These are phyloP conservation scores for Diaporthe caulivora DNA, from an alignment of 2,329 filamentous ascomycete genomes.

Conservation along the genomic window DNA sequence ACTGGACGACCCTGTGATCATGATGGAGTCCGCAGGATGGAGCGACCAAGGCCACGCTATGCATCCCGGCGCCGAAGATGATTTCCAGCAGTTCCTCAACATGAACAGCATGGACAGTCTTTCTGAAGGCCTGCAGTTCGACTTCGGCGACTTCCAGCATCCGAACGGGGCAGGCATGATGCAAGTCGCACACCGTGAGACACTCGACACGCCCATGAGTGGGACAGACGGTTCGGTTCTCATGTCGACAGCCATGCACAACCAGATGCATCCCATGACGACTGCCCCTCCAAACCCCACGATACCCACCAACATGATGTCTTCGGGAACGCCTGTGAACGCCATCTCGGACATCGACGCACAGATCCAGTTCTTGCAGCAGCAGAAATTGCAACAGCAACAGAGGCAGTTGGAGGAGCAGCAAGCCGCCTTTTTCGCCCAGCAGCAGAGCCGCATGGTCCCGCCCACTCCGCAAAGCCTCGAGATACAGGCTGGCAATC, in stretches of 20 bases:
- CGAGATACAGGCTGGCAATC: constrained; percentile 75
- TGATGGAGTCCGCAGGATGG: constrained; percentile 69
- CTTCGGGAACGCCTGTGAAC: constrained; percentile 62
- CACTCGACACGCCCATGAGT: constrained; percentile 64
- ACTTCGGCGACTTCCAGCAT: constrained; percentile 68
- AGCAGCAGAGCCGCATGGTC: constrained; percentile 70
- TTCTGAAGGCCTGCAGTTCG: constrained; percentile 68
- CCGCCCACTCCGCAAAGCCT: constrained; percentile 86
- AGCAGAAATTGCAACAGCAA: constrained; percentile 72
- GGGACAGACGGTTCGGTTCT: constrained; percentile 56
- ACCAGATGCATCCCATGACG: constrained; percentile 63
- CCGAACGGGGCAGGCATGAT: constrained; percentile 54
- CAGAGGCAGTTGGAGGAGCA: constrained; percentile 71
- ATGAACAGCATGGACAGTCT: constrained; percentile 69
- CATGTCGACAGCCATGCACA: constrained; percentile 55
- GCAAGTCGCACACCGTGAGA: constrained; percentile 52
- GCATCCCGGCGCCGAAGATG: constrained; percentile 66
- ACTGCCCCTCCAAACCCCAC: constrained; percentile 58
- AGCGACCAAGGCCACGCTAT: constrained; percentile 68
- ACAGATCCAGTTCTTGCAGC: constrained; percentile 75
- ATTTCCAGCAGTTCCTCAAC: constrained; percentile 74
- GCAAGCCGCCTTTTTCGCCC: constrained; percentile 65
- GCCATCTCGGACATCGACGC: constrained; percentile 72
- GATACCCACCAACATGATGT: constrained; percentile 60
- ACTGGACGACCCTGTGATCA: constrained; percentile 47